These are phyloP conservation scores for Colletotrichum falcatum DNA, from an alignment of 2,329 filamentous ascomycete genomes.

Conservation along the genomic window DNA sequence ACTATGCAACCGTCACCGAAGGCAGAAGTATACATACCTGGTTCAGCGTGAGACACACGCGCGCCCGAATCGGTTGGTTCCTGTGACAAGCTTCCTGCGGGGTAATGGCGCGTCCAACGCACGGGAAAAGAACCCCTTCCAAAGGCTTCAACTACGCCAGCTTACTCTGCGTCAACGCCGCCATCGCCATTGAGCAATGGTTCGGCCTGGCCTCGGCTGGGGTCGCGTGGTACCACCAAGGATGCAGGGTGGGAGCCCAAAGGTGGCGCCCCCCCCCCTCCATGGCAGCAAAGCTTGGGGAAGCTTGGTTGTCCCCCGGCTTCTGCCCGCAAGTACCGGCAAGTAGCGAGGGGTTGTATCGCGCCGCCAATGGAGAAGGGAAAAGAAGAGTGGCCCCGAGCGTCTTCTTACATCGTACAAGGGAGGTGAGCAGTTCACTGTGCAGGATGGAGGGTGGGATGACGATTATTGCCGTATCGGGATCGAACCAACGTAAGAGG, in stretches of 20 bases:
- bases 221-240: conserved; percentile 14
- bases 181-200: conserved; percentile 11
- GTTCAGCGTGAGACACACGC: conserved; percentile 14
- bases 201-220: conserved; percentile 5
- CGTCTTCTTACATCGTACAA: neutral
- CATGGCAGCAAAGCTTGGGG: conserved; percentile 22
- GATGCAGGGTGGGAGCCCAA: neutral
- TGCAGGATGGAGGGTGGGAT: neutral
- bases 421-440: neutral
- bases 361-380: neutral
- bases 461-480: conserved; percentile 28
- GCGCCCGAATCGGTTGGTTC: neutral
- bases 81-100: conserved; percentile 12
- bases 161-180: conserved; percentile 20
- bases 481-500: conserved; percentile 13
- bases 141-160: conserved; percentile 9
- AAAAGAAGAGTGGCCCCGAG: neutral
- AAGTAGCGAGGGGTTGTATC: neutral
- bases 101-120: conserved; percentile 7
- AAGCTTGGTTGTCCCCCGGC: conserved; percentile 13
- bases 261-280: neutral
- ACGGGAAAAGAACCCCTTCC: neutral
- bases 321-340: neutral
- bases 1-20: neutral
- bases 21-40: neutral